These are phyloP conservation scores for Calycina herbarum DNA, from an alignment of 2,329 filamentous ascomycete genomes.

Conservation along the genomic window DNA sequence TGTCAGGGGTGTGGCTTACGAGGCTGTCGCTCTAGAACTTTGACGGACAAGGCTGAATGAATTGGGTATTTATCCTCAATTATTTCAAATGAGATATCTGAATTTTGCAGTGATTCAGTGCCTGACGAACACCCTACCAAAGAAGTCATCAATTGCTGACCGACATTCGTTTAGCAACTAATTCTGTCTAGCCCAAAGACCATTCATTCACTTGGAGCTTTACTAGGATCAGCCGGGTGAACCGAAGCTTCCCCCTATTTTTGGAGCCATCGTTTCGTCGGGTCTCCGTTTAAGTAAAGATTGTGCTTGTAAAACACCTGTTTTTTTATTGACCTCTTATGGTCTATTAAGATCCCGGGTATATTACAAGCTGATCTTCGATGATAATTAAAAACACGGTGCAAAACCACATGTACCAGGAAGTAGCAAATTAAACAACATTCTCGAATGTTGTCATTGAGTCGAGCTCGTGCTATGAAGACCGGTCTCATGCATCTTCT, in stretches of 20 bases:
- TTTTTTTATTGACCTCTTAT: neutral
- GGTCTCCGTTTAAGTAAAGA: too few relatives aligned
- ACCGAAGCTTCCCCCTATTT: too few relatives aligned
- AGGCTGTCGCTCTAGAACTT: neutral
- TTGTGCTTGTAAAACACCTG: neutral
- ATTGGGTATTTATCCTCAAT: neutral
- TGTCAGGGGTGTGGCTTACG: conserved; percentile 10
- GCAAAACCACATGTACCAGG: neutral
- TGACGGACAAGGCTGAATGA: neutral
- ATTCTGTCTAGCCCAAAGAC: too few relatives aligned
- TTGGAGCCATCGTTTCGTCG: too few relatives aligned
- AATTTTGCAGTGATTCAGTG: too few relatives aligned
- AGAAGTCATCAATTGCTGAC: too few relatives aligned
- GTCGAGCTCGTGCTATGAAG: conserved; percentile 20
- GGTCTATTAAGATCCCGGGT: neutral
- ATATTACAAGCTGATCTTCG: neutral
- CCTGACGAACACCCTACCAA: too few relatives aligned
- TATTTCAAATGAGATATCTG: too few relatives aligned
- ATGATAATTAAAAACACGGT: neutral
- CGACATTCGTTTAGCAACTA: too few relatives aligned
- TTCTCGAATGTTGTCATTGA: conserved; percentile 20
- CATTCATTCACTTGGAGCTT: too few relatives aligned
- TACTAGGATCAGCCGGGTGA: too few relatives aligned
- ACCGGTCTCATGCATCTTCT: conserved; percentile 23
- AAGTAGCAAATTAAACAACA: neutral